Base-by-base conservation (phyloP, 1,139 yeast genomes). In the Debaryomyces robertsiae region DNA sequence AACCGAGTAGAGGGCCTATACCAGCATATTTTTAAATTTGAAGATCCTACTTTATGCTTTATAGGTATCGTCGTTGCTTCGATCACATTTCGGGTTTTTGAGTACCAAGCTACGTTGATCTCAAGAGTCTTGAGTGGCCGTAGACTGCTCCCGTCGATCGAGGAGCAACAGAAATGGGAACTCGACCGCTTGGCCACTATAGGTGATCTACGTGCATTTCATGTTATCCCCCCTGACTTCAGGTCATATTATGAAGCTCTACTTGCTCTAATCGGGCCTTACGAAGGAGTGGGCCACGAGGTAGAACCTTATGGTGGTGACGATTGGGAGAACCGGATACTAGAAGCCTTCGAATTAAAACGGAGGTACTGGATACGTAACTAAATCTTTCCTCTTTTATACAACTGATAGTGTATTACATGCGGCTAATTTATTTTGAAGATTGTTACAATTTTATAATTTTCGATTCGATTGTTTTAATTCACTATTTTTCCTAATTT, bases 51-150 rank as follows among this genome's bases (percentile, higher is more conserved):
- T 10, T 46, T 72, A 19, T 47, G 67, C 1, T 57, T 69, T 30
- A 63, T 72, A 16, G 77, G 77, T 13, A 63, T 68, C 3, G 72
- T 74, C 11, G 58, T 65, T 3, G 75, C 71, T 45, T 75, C 67
- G 2, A 49, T 66, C 4, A 63, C 69, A 2, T 59, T 64, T 42
- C 48, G 74, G 34, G 70, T 66, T 0, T 70, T 69, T 48, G 76
- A 71, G 47, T 69, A 57, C 50, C 77, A 71, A 48, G 69, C 76
- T 2, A 60, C 68, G 1, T 47, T 62, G 15, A 63, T 68, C 0
- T 50, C 73, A 41, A 46, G 69, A 17, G 67, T 55, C 35, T 52
- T 68, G 30, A 54, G 68, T 0, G 69, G 68, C 1, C 52, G 57
- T 29, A 48, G 63, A 3, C 40, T 47, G 11, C 42, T 67, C 38